phyloP scores from a whole-genome alignment of 345 rosid genomes.

The Garcia nutans region DNA sequence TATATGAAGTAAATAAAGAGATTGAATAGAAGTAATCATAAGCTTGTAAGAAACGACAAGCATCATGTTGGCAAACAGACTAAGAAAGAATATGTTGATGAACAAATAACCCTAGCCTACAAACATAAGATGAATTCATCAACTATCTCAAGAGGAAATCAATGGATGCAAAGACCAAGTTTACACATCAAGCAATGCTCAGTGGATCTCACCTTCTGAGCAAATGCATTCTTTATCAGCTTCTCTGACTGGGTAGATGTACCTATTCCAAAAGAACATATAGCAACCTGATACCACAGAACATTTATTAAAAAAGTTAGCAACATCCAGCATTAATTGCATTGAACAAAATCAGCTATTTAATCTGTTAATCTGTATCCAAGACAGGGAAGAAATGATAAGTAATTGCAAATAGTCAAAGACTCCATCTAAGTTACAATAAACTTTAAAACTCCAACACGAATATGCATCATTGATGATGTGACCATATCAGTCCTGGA shows the following conservation, averaged over 20 bases:
- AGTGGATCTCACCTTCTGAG: constrained; percentile 51
- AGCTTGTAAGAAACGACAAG: neutral
- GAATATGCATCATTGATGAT: neutral
- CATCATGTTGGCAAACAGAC: neutral
- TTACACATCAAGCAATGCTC: neutral
- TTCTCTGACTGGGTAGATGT: constrained; percentile 32
- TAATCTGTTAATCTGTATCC: neutral
- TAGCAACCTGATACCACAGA: constrained; percentile 39
- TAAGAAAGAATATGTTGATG: neutral
- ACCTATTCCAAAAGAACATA: constrained; percentile 30
- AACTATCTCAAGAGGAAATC: neutral
- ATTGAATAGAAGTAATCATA: neutral
- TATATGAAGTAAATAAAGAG: neutral
- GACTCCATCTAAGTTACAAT: neutral
- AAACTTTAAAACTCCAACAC: neutral
- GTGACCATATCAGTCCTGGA: neutral
- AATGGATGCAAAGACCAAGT: neutral
- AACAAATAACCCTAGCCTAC: neutral
- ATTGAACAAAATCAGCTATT: neutral
- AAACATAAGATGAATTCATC: neutral
- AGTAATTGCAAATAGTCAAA: neutral
- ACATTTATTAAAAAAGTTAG: neutral
- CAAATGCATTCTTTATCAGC: constrained; percentile 45
- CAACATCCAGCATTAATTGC: neutral
- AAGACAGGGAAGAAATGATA: neutral